Evolutionary conservation across 768 basidiomycete genomes (phyloP), one percentile per base, ranked within the genome.

Genomic region (Tulasnella sp.): DNA sequence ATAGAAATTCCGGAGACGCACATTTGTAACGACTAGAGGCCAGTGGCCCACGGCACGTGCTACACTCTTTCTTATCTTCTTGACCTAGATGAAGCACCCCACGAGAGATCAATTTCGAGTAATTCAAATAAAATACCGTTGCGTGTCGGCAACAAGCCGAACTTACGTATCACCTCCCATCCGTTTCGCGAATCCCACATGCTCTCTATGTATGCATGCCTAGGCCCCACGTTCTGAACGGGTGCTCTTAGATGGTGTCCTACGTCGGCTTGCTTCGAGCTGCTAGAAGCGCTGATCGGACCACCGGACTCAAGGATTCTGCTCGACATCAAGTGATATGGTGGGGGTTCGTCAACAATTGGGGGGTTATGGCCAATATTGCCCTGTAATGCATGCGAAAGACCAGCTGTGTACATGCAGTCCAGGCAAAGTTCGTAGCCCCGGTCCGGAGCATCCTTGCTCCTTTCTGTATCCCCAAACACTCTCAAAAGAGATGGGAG

Each of bases 111-210:
- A n/a, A n/a, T n/a, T n/a, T n/a, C n/a, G n/a, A n/a, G n/a, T n/a
- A n/a, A n/a, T n/a, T n/a, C n/a, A n/a, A 45, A n/a, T 3, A 19
- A 19, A 19, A 21, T 47, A 13, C 34, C n/a, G 50, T 19, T 4
- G 3, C 1, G n/a, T 29, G n/a, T 29, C 19, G 27, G 7, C 5
- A 11, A 7, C 27, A 5, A 23, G 7, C n/a, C n/a, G n/a, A 48
- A 78, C 86, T 63, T 67, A 92, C 92, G 88, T 53, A 96, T 83
- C 67, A 92, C 88, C 60, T 83, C 83, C 94, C 94, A 96, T 1
- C 88, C 87, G 24, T 42, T 44, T 43, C 74, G 72, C 30, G 78
- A 78, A 1, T 34, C 41, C 94, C 93, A 96, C 2, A 86, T 77
- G 70, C 88, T 88, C 72, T 95, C 93, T 45, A 80, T 71, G 68